A percentile compares a stretch with the other conserved stretches of the same genome.
Evolutionary conservation across 2,329 filamentous ascomycete genomes (phyloP).

Genomic region (Penicillium sp.): DNA sequence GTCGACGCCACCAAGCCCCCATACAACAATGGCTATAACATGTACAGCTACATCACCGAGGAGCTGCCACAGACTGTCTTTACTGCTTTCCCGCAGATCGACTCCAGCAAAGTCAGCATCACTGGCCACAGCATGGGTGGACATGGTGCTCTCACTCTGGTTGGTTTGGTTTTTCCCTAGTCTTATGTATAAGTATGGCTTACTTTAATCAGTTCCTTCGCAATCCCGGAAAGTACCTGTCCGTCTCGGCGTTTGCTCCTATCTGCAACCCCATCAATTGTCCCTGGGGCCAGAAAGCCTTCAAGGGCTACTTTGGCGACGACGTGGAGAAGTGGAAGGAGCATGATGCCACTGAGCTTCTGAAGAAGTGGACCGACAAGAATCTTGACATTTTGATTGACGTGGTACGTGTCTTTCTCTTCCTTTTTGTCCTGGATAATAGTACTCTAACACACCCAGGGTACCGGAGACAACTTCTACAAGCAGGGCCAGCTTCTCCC

Average conservation of each 20-base stretch:
- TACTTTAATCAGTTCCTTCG: constrained; percentile 63
- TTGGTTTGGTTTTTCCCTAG: constrained; percentile 25
- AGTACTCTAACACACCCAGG: constrained; percentile 45
- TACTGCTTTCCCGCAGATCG: constrained; percentile 64
- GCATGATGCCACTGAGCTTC: constrained; percentile 87
- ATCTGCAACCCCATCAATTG: constrained; percentile 80
- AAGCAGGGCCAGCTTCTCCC: constrained; percentile 87
- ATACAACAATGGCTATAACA: constrained; percentile 75
- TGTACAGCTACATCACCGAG: constrained; percentile 87
- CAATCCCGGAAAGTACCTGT: constrained; percentile 84
- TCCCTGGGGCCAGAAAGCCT: constrained; percentile 95
- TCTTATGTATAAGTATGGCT: background rate
- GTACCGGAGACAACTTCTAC: constrained; percentile 94
- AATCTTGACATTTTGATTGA: constrained; percentile 78
- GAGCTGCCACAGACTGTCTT: constrained; percentile 81
- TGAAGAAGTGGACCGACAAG: constrained; percentile 64
- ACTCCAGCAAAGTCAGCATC: constrained; percentile 68
- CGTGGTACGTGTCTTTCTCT: constrained; percentile 56
- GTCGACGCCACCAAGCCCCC: constrained; percentile 74
- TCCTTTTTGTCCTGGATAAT: background rate
- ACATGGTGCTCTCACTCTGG: constrained; percentile 83
- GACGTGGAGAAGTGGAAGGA: constrained; percentile 71
- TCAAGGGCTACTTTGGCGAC: constrained; percentile 80
- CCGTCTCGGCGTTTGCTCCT: constrained; percentile 83
- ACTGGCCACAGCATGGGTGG: constrained; percentile 97